Base-by-base conservation (phyloP, 306 rosid genomes). In the Oxytropis ochrocephala region DNA sequence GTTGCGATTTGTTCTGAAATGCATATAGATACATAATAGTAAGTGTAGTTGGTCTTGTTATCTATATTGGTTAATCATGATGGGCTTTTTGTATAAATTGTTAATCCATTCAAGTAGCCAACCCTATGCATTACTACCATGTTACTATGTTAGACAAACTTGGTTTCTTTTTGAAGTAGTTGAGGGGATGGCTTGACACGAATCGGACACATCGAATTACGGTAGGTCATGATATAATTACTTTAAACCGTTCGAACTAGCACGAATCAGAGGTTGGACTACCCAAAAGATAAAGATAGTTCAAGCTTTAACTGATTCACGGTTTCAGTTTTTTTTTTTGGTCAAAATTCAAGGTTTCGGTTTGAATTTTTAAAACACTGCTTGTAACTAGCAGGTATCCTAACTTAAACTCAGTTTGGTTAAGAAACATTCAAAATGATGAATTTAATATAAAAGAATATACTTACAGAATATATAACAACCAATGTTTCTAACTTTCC, bases 381-480 rank as follows among this genome's bases (percentile, higher is more conserved):
- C 0, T 76, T 18, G 11, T 32, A 16, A 52, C 38, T 30, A 33
- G 27, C 36, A 59, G 54, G 29, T 27, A 54, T 12, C 21, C 51
- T 52, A 58, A 58, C 58, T 57, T 18, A 64, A 38, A 61, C 42
- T 18, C 16, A 73, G 17, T 39, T 35, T 11, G 35, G n/a, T 11
- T 17, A 13, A 11, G 1, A n/a, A 50, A 29, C n/a, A 43, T 43
- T 21, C 14, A n/a, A 1, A 33, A n/a, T 67, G 7, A 46, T 48
- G 62, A 38, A 18, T 59, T 30, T 4, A 32, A 4, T 17, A 48
- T 49, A 18, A 58, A 64, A 64, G 58, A 30, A 30, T 67, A 69
- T 38, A 82, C 97, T 88, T 79, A 93, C 98, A 8, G 96, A 41
- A 69, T 88, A 90, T 49, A 77, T 4, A 73, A 94, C 78, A 51